Conservation (phyloP, 148 eudicot species). For the Amaranthus palmeri region DNA sequence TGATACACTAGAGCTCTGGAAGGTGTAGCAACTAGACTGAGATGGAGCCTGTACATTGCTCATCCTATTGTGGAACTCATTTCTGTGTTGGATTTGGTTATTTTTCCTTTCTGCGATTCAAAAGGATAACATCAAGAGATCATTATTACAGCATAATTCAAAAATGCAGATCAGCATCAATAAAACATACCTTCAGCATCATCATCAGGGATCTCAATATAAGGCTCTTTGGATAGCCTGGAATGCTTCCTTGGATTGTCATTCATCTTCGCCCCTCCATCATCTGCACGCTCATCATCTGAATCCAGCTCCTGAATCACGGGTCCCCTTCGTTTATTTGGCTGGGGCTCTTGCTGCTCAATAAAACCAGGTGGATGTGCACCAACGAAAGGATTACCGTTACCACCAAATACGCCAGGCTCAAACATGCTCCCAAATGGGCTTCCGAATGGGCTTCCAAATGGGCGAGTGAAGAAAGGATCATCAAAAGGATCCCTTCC, state of each 20-base stretch:
- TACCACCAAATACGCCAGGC: slow-evolving; percentile 46
- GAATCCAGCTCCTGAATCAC: slow-evolving; percentile 82
- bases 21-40: slow-evolving; percentile 53
- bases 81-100: slow-evolving; percentile 40
- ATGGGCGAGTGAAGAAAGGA: slow-evolving; percentile 67
- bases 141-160: background rate
- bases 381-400: slow-evolving; percentile 31
- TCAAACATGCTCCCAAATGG: slow-evolving; percentile 51
- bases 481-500: slow-evolving; percentile 91
- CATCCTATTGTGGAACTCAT: slow-evolving; percentile 32
- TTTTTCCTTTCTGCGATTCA: slow-evolving; percentile 46
- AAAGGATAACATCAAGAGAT: slow-evolving; percentile 2
- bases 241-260: slow-evolving; percentile 67
- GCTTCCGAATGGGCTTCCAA: slow-evolving; percentile 11
- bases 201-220: slow-evolving; percentile 75
- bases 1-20: slow-evolving; percentile 74
- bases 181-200: slow-evolving; percentile 43
- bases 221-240: slow-evolving; percentile 47
- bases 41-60: slow-evolving; percentile 36
- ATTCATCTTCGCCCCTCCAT: slow-evolving; percentile 32
- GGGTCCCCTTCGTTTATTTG: slow-evolving; percentile 60
- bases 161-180: background rate
- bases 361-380: slow-evolving; percentile 41
- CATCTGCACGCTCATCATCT: slow-evolving; percentile 62
- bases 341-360: slow-evolving; percentile 46